Conservation (phyloP, 148 eudicot genomes). For the Rhododendron henanense region DNA sequence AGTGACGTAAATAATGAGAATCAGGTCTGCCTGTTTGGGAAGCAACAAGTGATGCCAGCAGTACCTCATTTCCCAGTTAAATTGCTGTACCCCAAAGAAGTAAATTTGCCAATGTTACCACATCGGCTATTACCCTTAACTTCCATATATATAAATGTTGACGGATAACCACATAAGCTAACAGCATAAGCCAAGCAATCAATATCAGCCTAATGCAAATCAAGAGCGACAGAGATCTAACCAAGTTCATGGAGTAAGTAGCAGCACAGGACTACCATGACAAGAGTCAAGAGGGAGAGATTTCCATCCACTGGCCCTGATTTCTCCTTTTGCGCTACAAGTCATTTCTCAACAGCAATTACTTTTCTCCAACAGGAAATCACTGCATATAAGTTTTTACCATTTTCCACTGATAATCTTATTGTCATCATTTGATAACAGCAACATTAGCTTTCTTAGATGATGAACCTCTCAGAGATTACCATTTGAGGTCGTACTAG, state of each 20-base stretch:
- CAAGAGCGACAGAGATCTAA: not conserved
- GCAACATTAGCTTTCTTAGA: not conserved
- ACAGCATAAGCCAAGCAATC: too few relatives aligned
- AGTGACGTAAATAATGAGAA: not conserved
- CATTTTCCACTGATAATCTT: not conserved
- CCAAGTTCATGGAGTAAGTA: not conserved
- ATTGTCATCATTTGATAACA: not conserved
- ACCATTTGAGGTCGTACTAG: not conserved
- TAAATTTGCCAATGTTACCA: not conserved
- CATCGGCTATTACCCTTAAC: not conserved
- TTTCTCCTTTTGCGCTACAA: not conserved
- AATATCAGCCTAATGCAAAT: not conserved
- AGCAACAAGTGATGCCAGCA: not conserved
- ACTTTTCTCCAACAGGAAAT: not conserved
- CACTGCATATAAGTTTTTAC: not conserved
- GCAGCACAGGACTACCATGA: not conserved
- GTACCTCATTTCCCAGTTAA: not conserved
- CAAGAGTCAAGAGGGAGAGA: conserved; percentile 2
- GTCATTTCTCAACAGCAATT: not conserved
- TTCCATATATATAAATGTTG: not conserved
- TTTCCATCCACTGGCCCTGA: not conserved
- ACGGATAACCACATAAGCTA: not conserved
- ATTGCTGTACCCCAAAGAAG: not conserved
- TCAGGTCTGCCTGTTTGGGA: not conserved
- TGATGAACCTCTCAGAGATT: not conserved